phyloP scores from a whole-genome alignment of 169 alveolate species.

The Eimeria falciformis region DNA sequence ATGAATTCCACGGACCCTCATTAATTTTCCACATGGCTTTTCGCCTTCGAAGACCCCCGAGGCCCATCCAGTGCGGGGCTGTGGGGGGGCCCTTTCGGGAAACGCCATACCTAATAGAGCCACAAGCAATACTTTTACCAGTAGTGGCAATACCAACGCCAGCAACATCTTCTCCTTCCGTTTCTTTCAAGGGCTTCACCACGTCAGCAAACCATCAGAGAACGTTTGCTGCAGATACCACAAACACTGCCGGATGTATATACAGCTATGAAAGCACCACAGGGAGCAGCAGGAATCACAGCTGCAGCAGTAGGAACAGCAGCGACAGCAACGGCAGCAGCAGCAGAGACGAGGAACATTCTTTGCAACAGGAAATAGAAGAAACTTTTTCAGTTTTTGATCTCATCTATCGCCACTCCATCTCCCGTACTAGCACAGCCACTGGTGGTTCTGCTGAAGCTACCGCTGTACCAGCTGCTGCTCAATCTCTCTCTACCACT shows the following conservation, averaged over 20 bases:
- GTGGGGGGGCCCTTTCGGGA: not conserved
- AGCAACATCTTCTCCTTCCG: not conserved
- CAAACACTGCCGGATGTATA: not conserved
- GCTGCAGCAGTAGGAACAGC: not conserved
- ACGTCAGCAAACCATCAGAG: not conserved
- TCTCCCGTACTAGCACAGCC: not conserved
- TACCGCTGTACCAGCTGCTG: too few relatives aligned
- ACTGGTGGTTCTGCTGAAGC: not conserved
- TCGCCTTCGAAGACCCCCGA: not conserved
- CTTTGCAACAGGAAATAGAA: constrained; percentile 29
- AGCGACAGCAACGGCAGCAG: not conserved
- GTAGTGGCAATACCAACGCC: not conserved
- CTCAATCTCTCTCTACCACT: constrained; percentile 2
- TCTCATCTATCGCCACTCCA: not conserved
- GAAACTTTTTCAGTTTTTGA: constrained; percentile 47
- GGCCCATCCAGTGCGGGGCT: constrained; percentile 12
- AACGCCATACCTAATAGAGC: not conserved
- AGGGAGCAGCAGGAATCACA: not conserved
- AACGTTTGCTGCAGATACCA: too few relatives aligned
- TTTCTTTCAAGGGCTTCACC: not conserved
- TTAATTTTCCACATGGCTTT: not conserved
- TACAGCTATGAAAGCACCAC: not conserved
- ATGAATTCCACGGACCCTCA: too few relatives aligned
- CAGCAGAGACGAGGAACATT: not conserved
- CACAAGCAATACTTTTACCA: not conserved